phyloP scores from a whole-genome alignment of 176 grass and related monocot species.

The Dendrocalamus sinicus region DNA sequence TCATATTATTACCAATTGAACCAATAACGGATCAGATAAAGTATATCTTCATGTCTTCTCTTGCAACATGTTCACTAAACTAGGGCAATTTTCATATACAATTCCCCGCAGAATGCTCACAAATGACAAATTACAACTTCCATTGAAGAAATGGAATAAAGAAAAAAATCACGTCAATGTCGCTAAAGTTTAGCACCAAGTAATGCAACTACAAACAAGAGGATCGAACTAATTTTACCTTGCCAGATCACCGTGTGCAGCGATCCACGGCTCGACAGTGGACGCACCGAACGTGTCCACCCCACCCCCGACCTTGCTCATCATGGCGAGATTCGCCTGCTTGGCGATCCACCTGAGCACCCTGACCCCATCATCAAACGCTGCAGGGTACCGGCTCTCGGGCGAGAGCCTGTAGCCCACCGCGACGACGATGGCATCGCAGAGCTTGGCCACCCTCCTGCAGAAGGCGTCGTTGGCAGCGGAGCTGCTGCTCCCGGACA shows the following conservation, averaged over 20 bases:
- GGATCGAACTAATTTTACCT: conserved; percentile 47
- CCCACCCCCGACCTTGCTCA: conserved; percentile 50
- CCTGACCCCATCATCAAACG: conserved; percentile 86
- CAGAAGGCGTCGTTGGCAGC: conserved; percentile 84
- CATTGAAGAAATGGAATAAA: not conserved
- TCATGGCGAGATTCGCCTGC: conserved; percentile 77
- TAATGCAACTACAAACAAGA: not conserved
- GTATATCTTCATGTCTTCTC: not conserved
- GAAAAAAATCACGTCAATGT: not conserved
- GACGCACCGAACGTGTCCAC: conserved; percentile 78
- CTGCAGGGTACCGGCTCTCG: conserved; percentile 79
- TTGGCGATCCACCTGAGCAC: conserved; percentile 87
- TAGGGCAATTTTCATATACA: not conserved
- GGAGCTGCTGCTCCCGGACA: conserved; percentile 72
- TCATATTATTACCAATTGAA: not conserved
- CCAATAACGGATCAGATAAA: not conserved
- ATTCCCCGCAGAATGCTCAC: not conserved
- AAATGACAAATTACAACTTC: not conserved
- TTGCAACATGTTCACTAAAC: not conserved
- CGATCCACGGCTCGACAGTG: conserved; percentile 86
- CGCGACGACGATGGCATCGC: conserved; percentile 73
- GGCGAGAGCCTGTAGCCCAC: conserved; percentile 83
- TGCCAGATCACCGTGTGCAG: conserved; percentile 80
- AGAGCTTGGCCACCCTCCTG: conserved; percentile 82
- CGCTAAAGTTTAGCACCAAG: not conserved